A percentile compares a stretch with the other conserved stretches of the same genome.
These are phyloP conservation scores for Rubroboletus pulcherrimus DNA, from an alignment of 768 basidiomycete species.

Conservation along the genomic window DNA sequence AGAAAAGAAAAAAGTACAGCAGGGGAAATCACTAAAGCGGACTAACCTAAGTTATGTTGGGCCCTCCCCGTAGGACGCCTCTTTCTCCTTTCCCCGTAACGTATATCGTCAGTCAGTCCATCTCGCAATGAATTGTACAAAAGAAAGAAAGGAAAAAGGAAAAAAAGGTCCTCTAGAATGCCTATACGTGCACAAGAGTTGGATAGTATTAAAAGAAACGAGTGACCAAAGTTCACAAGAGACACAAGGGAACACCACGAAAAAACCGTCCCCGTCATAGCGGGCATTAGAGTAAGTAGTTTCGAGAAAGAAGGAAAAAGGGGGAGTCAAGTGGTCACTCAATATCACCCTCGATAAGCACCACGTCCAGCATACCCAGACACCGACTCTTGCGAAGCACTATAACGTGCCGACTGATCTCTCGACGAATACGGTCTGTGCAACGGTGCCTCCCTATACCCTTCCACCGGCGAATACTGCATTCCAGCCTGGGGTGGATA, in stretches of 20 bases:
- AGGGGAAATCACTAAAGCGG: neutral
- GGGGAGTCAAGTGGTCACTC: neutral
- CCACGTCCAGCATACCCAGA: constrained; percentile 33
- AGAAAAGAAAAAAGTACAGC: neutral
- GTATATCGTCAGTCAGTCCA: neutral
- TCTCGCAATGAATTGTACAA: neutral
- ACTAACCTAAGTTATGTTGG: neutral
- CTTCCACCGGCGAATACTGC: constrained; percentile 30
- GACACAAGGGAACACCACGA: neutral
- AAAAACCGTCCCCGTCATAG: constrained; percentile 5
- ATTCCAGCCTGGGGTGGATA: constrained; percentile 34
- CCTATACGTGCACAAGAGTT: neutral
- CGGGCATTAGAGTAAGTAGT: constrained; percentile 10
- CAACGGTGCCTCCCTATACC: constrained; percentile 55
- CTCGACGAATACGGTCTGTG: constrained; percentile 49
- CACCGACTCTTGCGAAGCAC: constrained; percentile 16
- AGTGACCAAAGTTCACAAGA: neutral
- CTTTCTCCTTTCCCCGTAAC: neutral
- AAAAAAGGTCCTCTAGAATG: constrained; percentile 12
- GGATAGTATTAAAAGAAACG: neutral
- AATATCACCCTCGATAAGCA: constrained; percentile 22
- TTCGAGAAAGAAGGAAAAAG: neutral
- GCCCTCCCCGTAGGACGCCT: neutral
- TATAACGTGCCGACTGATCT: constrained; percentile 8
- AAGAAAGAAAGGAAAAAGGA: neutral